phyloP scores from a whole-genome alignment of 805 yeast species.

The Lipomyces sp. region DNA sequence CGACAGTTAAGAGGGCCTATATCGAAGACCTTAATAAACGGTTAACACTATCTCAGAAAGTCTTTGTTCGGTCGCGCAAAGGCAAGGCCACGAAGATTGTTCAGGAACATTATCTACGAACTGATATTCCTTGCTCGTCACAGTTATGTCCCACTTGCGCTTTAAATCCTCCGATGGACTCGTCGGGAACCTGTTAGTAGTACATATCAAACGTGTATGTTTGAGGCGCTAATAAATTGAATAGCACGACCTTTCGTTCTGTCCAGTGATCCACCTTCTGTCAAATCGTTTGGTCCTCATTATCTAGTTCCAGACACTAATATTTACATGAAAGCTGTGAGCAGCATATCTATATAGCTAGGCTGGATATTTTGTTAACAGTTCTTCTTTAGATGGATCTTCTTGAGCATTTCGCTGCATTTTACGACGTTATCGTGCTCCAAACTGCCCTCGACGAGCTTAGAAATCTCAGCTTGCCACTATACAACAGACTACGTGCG shows the following conservation, averaged over 20 bases:
- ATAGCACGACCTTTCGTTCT: slow-evolving; percentile 61
- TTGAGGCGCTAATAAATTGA: neutral
- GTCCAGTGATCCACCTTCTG: slow-evolving; percentile 60
- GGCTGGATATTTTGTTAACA: neutral
- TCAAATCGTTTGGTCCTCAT: slow-evolving; percentile 63
- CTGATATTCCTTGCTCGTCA: slow-evolving; percentile 91
- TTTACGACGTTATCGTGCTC: slow-evolving; percentile 90
- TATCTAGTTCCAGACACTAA: slow-evolving; percentile 88
- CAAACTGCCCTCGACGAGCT: slow-evolving; percentile 96
- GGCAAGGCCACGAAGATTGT: slow-evolving; percentile 92
- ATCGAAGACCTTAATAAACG: slow-evolving; percentile 7
- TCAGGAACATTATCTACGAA: slow-evolving; percentile 89
- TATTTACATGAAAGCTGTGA: slow-evolving; percentile 71
- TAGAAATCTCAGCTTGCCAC: slow-evolving; percentile 81
- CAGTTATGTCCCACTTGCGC: slow-evolving; percentile 68
- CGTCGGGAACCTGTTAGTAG: slow-evolving; percentile 43
- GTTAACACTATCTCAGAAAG: slow-evolving; percentile 54
- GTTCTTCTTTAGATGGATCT: slow-evolving; percentile 63
- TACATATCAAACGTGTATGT: neutral
- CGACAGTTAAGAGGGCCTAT: slow-evolving; percentile 13
- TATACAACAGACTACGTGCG: slow-evolving; percentile 80
- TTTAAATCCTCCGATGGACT: slow-evolving; percentile 59
- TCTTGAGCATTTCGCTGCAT: slow-evolving; percentile 73
- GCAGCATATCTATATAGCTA: neutral
- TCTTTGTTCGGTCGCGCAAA: slow-evolving; percentile 81